Base-by-base conservation (phyloP, 345 rosid species). In the Dimocarpus longan region DNA sequence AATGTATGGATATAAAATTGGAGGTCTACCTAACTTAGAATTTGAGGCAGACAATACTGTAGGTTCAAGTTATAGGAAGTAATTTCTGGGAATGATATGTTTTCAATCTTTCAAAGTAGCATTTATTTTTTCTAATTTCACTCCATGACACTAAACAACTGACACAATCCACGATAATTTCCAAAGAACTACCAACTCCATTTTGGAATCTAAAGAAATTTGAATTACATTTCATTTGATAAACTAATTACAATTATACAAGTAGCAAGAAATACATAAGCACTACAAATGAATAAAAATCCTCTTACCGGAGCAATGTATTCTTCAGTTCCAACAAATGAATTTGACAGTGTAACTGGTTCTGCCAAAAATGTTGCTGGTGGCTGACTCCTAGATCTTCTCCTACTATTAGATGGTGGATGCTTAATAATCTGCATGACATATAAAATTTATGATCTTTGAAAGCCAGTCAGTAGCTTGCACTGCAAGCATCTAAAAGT, bases 291-390 rank as follows among this genome's bases (percentile, higher is more conserved):
- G 37, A 44, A 32, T 22, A 72, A 71, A 64, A 67, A 72, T 76
- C 70, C 83, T 59, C 89, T 24, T 93, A 96, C 99, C 19, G 99
- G 99, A 44, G 99, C 97, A 81, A 94, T 96, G 82, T 96, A 96
- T 84, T 96, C 98, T 88, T 93, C 97, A 32, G 97, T 96, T 78
- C 99, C 99, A 54, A 96, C 97, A 77, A 94, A 96, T 15, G 99
- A 96, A 87, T 94, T 96, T 42, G 98, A 94, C 79, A 82, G 89
- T 26, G 92, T 8, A n/a, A 18, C 59, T 69, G 98, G 99, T 79
- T 94, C 98, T 78, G 99, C 99, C 75, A 92, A 89, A 85, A 96
- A 92, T 42, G 86, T 88, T 16, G 98, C 95, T 10, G 87, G 85
- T 7, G 87, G 93, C 65, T 81, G 95, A 83, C 84, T 94, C 83